Percentiles rank a stretch among this genome's conserved stretches.
Conservation (phyloP, 345 rosid species). For the Salix dunnii region DNA sequence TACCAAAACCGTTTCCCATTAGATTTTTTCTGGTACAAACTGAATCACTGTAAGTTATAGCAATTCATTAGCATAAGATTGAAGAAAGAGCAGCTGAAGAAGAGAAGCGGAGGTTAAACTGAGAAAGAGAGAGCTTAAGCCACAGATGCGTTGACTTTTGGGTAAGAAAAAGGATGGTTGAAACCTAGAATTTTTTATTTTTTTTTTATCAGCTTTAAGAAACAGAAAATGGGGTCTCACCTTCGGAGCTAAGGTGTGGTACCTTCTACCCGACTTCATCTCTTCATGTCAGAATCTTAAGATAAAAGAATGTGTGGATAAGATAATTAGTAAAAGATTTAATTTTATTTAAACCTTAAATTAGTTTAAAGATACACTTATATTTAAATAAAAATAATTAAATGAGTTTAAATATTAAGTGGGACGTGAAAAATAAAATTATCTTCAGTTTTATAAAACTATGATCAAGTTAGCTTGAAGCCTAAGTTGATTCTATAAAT, state of each 20-base stretch:
- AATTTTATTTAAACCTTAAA: too few relatives aligned
- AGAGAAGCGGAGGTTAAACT: constrained; percentile 2
- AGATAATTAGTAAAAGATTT: too few relatives aligned
- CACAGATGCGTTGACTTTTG: constrained; percentile 66
- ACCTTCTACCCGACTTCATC: too few relatives aligned
- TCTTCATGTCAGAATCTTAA: too few relatives aligned
- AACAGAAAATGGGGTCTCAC: not conserved
- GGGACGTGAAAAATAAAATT: too few relatives aligned
- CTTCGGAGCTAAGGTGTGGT: not conserved
- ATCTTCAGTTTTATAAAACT: too few relatives aligned
- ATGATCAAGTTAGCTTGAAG: too few relatives aligned
- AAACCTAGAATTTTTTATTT: constrained; percentile 16
- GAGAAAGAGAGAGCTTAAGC: constrained; percentile 16
- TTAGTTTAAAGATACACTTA: too few relatives aligned
- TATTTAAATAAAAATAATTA: too few relatives aligned
- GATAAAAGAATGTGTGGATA: too few relatives aligned
- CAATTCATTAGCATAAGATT: not conserved
- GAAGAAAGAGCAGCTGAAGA: constrained; percentile 15
- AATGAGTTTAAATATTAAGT: too few relatives aligned
- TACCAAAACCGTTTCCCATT: constrained; percentile 87
- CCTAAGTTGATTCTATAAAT: too few relatives aligned
- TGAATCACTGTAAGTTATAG: not conserved
- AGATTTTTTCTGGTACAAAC: not conserved
- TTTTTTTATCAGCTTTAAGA: constrained; percentile 15
- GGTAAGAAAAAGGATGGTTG: constrained; percentile 22